Base-by-base conservation (phyloP, 495 filamentous ascomycete genomes). In the Penicillium macrosclerotiorum region DNA sequence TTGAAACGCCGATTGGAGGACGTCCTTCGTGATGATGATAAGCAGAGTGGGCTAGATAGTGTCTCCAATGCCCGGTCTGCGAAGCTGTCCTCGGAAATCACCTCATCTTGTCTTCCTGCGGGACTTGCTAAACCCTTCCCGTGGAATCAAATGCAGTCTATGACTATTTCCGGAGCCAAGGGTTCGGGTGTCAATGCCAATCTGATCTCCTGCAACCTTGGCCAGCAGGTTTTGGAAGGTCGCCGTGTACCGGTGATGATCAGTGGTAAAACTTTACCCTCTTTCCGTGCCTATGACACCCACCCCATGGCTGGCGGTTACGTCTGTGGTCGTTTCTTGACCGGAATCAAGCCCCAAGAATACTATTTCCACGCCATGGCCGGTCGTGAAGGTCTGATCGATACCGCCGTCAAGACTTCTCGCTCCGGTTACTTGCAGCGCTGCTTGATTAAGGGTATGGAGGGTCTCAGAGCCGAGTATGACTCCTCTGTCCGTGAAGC, bases 361-460 rank as follows among this genome's bases (percentile, higher is more conserved):
- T 97, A 94, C 66, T 99, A 89, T 69, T 99, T 99, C 79, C 94
- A 99, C 80, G 88, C 92, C 61, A 99, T 99, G 94, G 92, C 92
- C 55, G 94, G 94, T 62, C 82, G 94, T 68, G 94, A 99, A 74
- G 94, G 94, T 74, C 74, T 99, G 55, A 97, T 99, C 69, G 94
- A 99, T 79, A 99, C 94, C 30, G 94, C 94, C 45, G 94, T 99
- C 55, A 99, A 99, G 73, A 99, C 94, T 4, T 92, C 90, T 27
- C 81, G 92, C 54, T 96, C 91, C 27, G 94, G 94, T 56, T 99
- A 99, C 61, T 69, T 99, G 48, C 94, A 99, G 64, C 86, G 94
- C 63, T 99, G 94, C 77, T 69, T 99, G 54, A 93, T 97, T 68
- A 99, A 99, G 74, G 94, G 92, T 34, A 95, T 99, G 91, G 94